Base-by-base conservation (phyloP, 371 early-diverging fungal genomes). In the Mortierella sp. region DNA sequence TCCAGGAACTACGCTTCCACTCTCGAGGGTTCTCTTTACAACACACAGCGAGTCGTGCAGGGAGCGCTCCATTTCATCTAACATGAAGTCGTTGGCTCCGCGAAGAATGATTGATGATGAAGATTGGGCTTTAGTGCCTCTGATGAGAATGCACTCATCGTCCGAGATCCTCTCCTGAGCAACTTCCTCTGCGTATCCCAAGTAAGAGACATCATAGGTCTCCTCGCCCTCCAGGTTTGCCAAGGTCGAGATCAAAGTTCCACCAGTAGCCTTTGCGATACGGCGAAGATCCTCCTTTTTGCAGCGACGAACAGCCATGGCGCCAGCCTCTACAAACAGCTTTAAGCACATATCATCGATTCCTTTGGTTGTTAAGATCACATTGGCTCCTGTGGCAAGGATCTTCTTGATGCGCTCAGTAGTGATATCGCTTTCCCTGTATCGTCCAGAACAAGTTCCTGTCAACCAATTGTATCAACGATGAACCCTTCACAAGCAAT, bases 11-110 rank as follows among this genome's bases (percentile, higher is more conserved):
- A 99, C 96, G 31, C 92, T 90, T 71, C 96, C 95, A 67, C 94
- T 94, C 83, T 99, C 99, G 50, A 99, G 82, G 9, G 99, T 99
- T 53, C 99, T 87, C 90, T 99, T 99, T 58, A 99, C 95, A 31
- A 97, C 97, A 71, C 97, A 97, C 62, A 99, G 82, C 28, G 95
- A 89, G 85, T 99, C 99, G 80, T 99, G 99, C 61, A 99, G 71
- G 28, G 97, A 93, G 67, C 99, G 90, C 81, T 99, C 99, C 98
- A 99, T 99, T 86, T 99, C 99, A 72, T 99, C 99, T 66, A 99
- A 82, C 93, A 96, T 97, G 73, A 92, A 97, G 80, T 99, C 99
- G 81, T 98, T 99, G 45, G 99, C 98, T 52, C 99, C 99, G 71
- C 99, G 95, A 61, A 99, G 89, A 64, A 99, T 95, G 67, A 99